These are phyloP conservation scores for Hymenoscyphus albidus DNA, from an alignment of 2,329 filamentous ascomycete genomes.

Conservation along the genomic window DNA sequence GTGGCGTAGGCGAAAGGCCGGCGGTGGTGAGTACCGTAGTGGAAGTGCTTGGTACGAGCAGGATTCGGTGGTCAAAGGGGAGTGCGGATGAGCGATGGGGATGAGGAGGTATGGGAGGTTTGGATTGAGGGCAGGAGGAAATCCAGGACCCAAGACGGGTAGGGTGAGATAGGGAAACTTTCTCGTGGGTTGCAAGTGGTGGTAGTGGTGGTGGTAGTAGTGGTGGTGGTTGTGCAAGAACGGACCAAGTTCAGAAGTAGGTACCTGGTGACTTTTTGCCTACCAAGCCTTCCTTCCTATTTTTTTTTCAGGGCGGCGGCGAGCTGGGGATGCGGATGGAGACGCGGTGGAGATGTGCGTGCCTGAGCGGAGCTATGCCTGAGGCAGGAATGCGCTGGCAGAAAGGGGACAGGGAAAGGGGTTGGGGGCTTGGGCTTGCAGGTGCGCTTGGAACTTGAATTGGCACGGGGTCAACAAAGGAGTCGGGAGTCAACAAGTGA, in stretches of 20 bases:
- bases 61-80: too few species aligned
- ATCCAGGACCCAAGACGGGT: neutral
- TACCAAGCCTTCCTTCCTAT: neutral
- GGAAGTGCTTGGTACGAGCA: too few species aligned
- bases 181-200: neutral
- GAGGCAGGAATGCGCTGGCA: conserved; percentile 5
- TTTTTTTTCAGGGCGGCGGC: conserved; percentile 4
- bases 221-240: neutral
- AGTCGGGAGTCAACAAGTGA: too few species aligned
- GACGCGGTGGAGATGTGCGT: neutral
- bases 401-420: neutral
- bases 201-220: too few species aligned
- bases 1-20: neutral
- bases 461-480: too few species aligned
- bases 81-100: too few species aligned
- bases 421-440: neutral
- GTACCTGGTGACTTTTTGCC: neutral
- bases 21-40: neutral
- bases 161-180: conserved; percentile 5
- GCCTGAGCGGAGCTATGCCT: conserved; percentile 1
- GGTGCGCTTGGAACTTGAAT: too few species aligned
- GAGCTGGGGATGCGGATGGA: too few species aligned
- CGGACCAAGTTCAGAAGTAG: neutral
- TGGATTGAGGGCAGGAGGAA: neutral
- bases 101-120: neutral